Evolutionary conservation across 768 basidiomycete genomes (phyloP).

Genomic region (Heimioporus sp.): DNA sequence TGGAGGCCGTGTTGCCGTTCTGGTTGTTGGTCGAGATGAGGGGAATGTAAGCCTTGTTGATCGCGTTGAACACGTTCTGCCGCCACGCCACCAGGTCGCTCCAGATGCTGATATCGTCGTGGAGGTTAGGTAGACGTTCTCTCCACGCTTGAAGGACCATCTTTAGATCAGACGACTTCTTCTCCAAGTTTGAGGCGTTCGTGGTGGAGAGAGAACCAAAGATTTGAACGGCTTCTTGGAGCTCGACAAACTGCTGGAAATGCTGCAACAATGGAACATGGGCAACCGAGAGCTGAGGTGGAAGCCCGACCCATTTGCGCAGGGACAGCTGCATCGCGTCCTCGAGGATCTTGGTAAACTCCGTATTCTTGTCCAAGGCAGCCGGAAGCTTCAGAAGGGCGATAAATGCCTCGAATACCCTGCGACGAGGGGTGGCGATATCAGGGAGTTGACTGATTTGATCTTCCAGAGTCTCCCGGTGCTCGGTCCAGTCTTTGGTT

Average conservation of each 20-base stretch:
- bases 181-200: constrained; percentile 85
- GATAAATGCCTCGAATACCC: constrained; percentile 96
- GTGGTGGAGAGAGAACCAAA: constrained; percentile 89
- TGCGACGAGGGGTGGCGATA: constrained; percentile 89
- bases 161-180: constrained; percentile 93
- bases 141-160: constrained; percentile 97
- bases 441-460: constrained; percentile 80
- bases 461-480: constrained; percentile 74
- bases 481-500: constrained; percentile 86
- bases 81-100: constrained; percentile 99
- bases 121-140: constrained; percentile 90
- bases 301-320: constrained; percentile 92
- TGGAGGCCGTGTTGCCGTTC: constrained; percentile 46
- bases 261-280: constrained; percentile 94
- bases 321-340: constrained; percentile 96
- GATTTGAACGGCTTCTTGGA: constrained; percentile 93
- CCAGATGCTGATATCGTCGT: constrained; percentile 99
- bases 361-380: constrained; percentile 77
- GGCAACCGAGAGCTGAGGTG: constrained; percentile 81
- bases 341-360: constrained; percentile 87
- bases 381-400: constrained; percentile 83
- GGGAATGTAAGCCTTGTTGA: constrained; percentile 95
- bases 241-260: constrained; percentile 98
- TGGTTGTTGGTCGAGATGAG: constrained; percentile 66
- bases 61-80: constrained; percentile 96